These are phyloP conservation scores for Gentiana macrophylla DNA, from an alignment of 257 asterid genomes.

Conservation along the genomic window DNA sequence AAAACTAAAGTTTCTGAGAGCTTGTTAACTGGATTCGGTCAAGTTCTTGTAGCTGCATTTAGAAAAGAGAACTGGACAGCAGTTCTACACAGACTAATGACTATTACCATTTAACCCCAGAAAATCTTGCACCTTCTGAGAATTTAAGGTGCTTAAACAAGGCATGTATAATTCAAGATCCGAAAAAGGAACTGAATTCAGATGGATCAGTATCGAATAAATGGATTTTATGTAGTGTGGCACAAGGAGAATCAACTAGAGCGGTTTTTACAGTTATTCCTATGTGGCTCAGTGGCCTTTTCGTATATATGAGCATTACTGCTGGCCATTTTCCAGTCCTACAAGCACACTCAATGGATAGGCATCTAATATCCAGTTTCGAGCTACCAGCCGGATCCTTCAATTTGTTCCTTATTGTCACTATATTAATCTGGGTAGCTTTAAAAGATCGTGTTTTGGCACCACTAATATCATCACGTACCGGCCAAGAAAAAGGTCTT, in stretches of 20 bases:
- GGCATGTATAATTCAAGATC: slow-evolving; percentile 17
- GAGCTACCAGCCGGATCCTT: slow-evolving; percentile 20
- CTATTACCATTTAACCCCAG: slow-evolving; percentile 2
- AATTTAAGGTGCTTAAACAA: slow-evolving; percentile 17
- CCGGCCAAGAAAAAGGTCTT: slow-evolving; percentile 3
- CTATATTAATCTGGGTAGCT: slow-evolving; percentile 7
- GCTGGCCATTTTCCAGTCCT: slow-evolving; percentile 5
- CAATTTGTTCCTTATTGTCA: slow-evolving; percentile 1
- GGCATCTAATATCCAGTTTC: slow-evolving; percentile 9
- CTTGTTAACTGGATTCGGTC: slow-evolving; percentile 14
- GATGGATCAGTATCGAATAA: slow-evolving; percentile 14
- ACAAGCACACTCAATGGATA: slow-evolving; percentile 13
- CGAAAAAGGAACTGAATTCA: slow-evolving; percentile 11
- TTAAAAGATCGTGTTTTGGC: slow-evolving; percentile 11
- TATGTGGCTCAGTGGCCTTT: slow-evolving; percentile 13
- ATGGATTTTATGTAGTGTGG: slow-evolving; percentile 17
- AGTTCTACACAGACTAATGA: not conserved
- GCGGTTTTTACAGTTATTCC: slow-evolving; percentile 11
- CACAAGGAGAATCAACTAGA: slow-evolving; percentile 9
- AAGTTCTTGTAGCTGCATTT: slow-evolving; percentile 16
- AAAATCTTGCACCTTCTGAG: not conserved
- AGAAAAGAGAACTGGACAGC: slow-evolving; percentile 9
- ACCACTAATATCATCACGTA: slow-evolving; percentile 7
- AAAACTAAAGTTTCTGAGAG: slow-evolving; percentile 6
- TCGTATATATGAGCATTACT: not conserved